phyloP scores from a whole-genome alignment of 345 rosid species.

The Populus tremula region DNA sequence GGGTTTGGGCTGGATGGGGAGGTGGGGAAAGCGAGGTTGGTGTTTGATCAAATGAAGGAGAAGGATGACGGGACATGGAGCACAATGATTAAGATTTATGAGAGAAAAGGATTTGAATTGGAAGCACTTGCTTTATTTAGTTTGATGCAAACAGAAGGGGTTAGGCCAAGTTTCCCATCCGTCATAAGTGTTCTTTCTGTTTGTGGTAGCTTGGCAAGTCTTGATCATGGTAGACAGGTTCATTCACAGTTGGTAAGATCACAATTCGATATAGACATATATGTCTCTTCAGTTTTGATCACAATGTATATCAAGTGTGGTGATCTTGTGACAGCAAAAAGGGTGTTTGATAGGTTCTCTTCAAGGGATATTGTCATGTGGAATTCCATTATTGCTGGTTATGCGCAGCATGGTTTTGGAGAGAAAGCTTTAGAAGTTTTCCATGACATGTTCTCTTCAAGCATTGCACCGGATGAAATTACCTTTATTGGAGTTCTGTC shows the following conservation, averaged over 20 bases:
- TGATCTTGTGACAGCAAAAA: constrained; percentile 59
- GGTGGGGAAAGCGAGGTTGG: constrained; percentile 45
- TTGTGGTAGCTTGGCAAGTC: constrained; percentile 65
- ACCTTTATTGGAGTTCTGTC: constrained; percentile 74
- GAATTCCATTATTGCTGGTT: constrained; percentile 77
- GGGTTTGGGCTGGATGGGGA: constrained; percentile 61
- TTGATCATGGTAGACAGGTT: constrained; percentile 69
- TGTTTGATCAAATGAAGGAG: constrained; percentile 55
- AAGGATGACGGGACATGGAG: constrained; percentile 67
- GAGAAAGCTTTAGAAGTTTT: constrained; percentile 64
- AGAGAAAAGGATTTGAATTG: constrained; percentile 62
- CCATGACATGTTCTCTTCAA: constrained; percentile 51
- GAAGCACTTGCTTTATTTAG: constrained; percentile 60
- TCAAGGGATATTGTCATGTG: constrained; percentile 73
- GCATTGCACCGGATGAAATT: constrained; percentile 58
- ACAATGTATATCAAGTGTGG: constrained; percentile 82
- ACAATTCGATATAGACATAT: constrained; percentile 61
- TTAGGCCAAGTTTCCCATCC: constrained; percentile 54
- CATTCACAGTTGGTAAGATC: constrained; percentile 63
- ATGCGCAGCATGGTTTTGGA: constrained; percentile 70
- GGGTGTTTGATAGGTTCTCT: constrained; percentile 54
- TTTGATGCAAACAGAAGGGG: constrained; percentile 58
- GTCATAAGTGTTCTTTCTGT: constrained; percentile 66
- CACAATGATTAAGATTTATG: constrained; percentile 69
- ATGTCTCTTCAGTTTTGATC: constrained; percentile 73